phyloP scores from a whole-genome alignment of 805 yeast genomes.

The Metschnikowia koreensis region DNA sequence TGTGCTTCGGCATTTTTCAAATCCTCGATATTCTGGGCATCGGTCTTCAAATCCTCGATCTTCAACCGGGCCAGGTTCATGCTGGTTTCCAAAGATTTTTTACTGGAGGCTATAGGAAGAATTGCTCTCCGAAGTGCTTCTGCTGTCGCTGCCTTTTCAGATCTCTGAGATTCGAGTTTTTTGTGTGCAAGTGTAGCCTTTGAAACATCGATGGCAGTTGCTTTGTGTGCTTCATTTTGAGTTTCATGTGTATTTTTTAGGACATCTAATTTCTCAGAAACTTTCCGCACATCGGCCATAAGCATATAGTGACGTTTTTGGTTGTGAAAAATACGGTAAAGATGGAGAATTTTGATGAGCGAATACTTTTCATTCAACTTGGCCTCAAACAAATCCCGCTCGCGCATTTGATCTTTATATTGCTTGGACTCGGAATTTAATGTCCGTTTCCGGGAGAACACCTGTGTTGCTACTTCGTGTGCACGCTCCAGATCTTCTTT shows the following conservation, averaged over 20 bases:
- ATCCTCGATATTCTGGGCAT: conserved; percentile 50
- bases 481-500: conserved; percentile 65
- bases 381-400: conserved; percentile 63
- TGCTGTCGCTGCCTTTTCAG: conserved; percentile 34
- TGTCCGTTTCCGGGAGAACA: conserved; percentile 67
- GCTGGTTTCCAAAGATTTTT: conserved; percentile 47
- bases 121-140: conserved; percentile 48
- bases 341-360: conserved; percentile 47
- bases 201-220: conserved; percentile 41
- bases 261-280: conserved; percentile 10
- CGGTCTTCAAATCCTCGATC: conserved; percentile 49
- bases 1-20: conserved; percentile 33
- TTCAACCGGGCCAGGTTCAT: conserved; percentile 46
- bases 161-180: conserved; percentile 39
- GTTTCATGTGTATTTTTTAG: conserved; percentile 25
- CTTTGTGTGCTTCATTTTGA: conserved; percentile 28
- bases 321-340: conserved; percentile 67
- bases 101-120: conserved; percentile 62
- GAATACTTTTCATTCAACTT: conserved; percentile 50
- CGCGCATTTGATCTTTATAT: conserved; percentile 71
- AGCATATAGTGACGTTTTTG: conserved; percentile 41
- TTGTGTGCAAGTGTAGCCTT: conserved; percentile 43
- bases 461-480: conserved; percentile 58
- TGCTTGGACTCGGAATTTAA: conserved; percentile 72
- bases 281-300: conserved; percentile 28